Evolutionary conservation across 768 basidiomycete genomes (phyloP), one percentile per base, ranked within the genome.

Genomic region (Hirschioporus abietinus): DNA sequence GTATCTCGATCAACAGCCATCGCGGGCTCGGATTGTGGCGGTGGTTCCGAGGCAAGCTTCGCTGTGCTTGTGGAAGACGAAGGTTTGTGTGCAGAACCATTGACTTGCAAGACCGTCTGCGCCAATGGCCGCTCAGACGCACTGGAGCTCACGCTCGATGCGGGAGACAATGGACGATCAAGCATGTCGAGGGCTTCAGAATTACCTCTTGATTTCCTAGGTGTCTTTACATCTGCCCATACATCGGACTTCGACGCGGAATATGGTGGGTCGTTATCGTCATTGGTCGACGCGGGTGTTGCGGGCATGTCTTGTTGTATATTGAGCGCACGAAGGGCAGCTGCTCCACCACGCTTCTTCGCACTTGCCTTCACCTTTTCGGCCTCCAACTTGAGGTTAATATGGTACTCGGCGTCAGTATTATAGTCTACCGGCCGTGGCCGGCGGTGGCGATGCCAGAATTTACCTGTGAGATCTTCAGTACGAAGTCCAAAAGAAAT

Each of bases 381-480:
- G 1, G 78, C 76, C 61, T 92, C 90, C 35, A 78, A 79, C 70
- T 80, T 84, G 63, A 84, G 68, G 15, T 82, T 84, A 35, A 78
- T 74, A 72, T 96, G 95, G 74, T 83, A 88, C 23, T 88, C 89
- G 1, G 84, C 84, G 73, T 92, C 88, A 0, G 89, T 78, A 68
- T 88, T 93, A 72, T 95, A 96, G 73, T 88, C 84, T 59, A 92
- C 88, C 8, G 91, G 91, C 4, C 92, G 83, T 6, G 92, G 91
- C 65, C 91, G 80, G 65, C 92, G 83, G 80, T 94, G 92, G 66
- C 93, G 79, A 76, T 95, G 92, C 89, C 91, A 96, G 78, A 85
- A 95, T 77, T 95, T 95, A 68, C 94, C 93, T 95, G n/a, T n/a
- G n/a, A 68, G 20, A 65, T 34, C 67, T 63, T 64, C 26, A 66